These are phyloP conservation scores for Cercophora sp. DNA, from an alignment of 495 filamentous ascomycete species.

Conservation along the genomic window DNA sequence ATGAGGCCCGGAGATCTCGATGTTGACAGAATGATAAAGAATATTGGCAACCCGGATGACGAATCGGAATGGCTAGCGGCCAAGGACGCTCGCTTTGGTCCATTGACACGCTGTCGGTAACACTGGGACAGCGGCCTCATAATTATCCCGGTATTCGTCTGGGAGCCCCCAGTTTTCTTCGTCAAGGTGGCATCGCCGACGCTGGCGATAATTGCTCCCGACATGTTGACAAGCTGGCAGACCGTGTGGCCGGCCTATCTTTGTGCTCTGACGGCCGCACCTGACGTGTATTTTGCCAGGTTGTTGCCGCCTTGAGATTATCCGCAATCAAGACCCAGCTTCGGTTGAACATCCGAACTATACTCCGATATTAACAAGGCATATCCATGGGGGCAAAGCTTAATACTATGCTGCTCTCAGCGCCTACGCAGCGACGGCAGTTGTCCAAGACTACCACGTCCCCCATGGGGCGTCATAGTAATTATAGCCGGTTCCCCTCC, in stretches of 20 bases:
- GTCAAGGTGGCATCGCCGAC: background rate
- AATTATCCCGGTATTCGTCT: background rate
- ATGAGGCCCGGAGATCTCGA: too few relatives aligned
- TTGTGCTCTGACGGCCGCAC: too few relatives aligned
- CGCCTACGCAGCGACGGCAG: background rate
- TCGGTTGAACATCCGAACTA: constrained; percentile 26
- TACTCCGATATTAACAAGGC: constrained; percentile 28
- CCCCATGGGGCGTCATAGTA: background rate
- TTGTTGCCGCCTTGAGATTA: constrained; percentile 9
- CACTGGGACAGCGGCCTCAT: background rate
- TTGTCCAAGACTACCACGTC: background rate
- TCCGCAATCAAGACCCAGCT: constrained; percentile 13
- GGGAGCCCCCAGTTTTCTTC: background rate
- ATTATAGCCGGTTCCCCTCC: constrained; percentile 1
- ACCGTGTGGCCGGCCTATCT: background rate
- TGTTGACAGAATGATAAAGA: too few relatives aligned
- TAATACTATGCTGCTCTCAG: background rate
- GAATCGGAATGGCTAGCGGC: constrained; percentile 4
- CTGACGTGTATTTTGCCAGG: constrained; percentile 7
- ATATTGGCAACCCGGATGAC: background rate
- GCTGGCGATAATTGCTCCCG: background rate
- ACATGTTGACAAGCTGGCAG: background rate
- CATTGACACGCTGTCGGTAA: background rate
- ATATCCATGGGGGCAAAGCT: background rate
- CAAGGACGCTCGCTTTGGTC: background rate